Conservation (phyloP, 2,329 filamentous ascomycete species). For the Anisogramma anomala region DNA sequence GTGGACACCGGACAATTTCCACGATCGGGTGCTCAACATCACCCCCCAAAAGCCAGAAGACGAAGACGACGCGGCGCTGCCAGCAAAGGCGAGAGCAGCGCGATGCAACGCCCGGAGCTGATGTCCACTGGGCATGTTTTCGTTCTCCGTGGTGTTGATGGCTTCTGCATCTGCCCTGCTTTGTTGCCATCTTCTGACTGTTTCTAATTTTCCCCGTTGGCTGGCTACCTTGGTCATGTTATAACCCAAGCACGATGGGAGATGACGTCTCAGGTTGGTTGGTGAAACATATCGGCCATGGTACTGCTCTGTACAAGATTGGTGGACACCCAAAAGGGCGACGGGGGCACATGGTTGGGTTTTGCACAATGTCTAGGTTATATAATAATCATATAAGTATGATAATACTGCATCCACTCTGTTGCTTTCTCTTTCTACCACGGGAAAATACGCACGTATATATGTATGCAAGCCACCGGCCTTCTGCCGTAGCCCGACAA, state of each 20-base stretch:
- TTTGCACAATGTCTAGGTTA: not conserved
- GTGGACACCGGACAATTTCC: slow-evolving; percentile 12
- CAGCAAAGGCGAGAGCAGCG: not conserved
- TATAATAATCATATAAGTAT: not conserved
- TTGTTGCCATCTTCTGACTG: too few species aligned
- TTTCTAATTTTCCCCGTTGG: too few species aligned
- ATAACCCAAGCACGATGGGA: too few species aligned
- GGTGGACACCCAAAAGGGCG: not conserved
- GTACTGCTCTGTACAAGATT: not conserved
- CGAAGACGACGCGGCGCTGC: not conserved
- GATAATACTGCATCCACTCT: not conserved
- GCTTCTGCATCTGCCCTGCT: too few species aligned
- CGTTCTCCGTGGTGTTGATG: not conserved
- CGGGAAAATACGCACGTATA: too few species aligned
- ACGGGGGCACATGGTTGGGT: not conserved
- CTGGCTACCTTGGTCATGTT: too few species aligned
- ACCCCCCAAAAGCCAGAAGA: slow-evolving; percentile 1
- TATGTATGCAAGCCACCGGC: too few species aligned
- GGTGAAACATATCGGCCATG: too few species aligned
- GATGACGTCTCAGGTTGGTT: too few species aligned
- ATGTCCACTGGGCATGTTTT: not conserved
- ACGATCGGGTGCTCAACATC: slow-evolving; percentile 4
- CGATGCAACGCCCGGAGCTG: not conserved
- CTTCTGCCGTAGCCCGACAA: too few species aligned
- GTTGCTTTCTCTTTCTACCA: not conserved